Percentiles rank a stretch among this genome's conserved stretches.
Evolutionary conservation across 164 flowering plant species (phyloP).

Genomic region (Vitis cinerea): DNA sequence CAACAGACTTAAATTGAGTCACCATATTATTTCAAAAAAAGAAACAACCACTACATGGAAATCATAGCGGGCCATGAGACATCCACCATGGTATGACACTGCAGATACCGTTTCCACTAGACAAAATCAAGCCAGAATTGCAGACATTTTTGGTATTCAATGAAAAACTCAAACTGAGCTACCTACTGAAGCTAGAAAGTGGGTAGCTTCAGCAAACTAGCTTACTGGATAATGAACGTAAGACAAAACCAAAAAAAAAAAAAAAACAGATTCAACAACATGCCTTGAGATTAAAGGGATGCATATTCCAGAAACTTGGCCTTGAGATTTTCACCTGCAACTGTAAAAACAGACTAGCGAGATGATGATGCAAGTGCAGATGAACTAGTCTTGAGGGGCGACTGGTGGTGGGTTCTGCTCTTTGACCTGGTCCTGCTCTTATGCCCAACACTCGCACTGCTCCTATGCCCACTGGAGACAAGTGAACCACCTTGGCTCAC

Average conservation of each 20-base stretch:
- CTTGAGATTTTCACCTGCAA: background rate
- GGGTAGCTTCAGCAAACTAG: too few species aligned
- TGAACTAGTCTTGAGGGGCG: slow-evolving; percentile 16
- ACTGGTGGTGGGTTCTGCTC: slow-evolving; percentile 24
- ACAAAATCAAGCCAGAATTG: too few species aligned
- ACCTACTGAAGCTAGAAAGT: too few species aligned
- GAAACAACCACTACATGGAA: too few species aligned
- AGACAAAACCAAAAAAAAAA: background rate
- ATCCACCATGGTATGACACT: too few species aligned
- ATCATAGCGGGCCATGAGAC: too few species aligned
- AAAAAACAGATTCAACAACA: background rate
- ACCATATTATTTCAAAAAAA: too few species aligned
- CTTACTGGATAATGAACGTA: too few species aligned
- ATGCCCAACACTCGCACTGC: slow-evolving; percentile 26
- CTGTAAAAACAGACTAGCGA: slow-evolving; percentile 1
- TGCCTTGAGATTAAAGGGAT: background rate
- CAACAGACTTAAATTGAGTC: too few species aligned
- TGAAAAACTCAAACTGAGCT: too few species aligned
- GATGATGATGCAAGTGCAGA: slow-evolving; percentile 27
- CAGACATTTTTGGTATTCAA: too few species aligned
- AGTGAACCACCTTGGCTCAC: slow-evolving; percentile 31
- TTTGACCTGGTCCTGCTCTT: slow-evolving; percentile 42
- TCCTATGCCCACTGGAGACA: slow-evolving; percentile 31
- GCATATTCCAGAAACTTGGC: background rate
- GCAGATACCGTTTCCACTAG: too few species aligned